Percentiles rank a stretch among this genome's conserved stretches.
Conservation (phyloP, 208 protist species). For the Histomonas meleagridis region DNA sequence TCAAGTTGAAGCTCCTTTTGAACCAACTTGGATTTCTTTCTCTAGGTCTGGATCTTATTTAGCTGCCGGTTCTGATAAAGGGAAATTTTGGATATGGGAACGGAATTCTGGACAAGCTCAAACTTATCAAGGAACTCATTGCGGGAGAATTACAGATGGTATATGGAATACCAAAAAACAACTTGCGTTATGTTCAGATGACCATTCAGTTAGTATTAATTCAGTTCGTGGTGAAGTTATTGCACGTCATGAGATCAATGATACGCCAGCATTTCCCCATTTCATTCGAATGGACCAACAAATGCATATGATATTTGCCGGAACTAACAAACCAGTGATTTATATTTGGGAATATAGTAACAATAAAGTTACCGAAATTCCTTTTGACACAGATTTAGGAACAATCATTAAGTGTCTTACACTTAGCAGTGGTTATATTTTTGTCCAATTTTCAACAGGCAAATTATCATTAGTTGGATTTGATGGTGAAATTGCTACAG, state of each 20-base stretch:
- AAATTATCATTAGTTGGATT: background rate
- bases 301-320: background rate
- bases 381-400: background rate
- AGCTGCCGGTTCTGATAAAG: conserved; percentile 5
- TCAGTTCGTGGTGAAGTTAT: background rate
- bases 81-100: conserved; percentile 34
- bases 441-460: conserved; percentile 3
- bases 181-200: background rate
- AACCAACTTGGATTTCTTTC: background rate
- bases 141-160: background rate
- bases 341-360: conserved; percentile 33
- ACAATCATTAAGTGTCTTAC: conserved; percentile 19
- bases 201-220: background rate
- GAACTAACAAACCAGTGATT: background rate
- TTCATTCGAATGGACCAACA: background rate
- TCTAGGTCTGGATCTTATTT: background rate
- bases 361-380: background rate
- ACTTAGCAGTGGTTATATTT: background rate
- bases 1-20: conserved; percentile 14
- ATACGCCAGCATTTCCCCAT: background rate
- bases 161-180: background rate
- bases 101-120: background rate
- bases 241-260: background rate
- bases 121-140: conserved; percentile 13
- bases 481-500: background rate